phyloP scores from a whole-genome alignment of 495 filamentous ascomycete species.

The Talaromyces proteolyticus region DNA sequence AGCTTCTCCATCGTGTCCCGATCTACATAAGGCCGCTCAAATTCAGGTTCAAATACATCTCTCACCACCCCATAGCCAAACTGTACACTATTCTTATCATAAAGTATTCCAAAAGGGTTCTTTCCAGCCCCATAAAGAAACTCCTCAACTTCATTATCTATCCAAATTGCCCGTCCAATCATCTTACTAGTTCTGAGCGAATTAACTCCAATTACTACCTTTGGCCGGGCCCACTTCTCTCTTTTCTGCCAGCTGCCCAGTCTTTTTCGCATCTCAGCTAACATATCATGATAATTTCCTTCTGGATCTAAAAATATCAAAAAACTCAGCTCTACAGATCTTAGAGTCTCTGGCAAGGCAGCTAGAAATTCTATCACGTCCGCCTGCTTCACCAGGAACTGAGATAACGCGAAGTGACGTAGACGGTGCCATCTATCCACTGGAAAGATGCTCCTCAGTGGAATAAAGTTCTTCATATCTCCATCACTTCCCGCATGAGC shows the following conservation, averaged over 20 bases:
- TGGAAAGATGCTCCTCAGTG: constrained; percentile 14
- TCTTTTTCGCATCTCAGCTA: constrained; percentile 9
- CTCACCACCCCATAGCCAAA: background rate
- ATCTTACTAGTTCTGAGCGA: background rate
- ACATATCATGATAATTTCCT: constrained; percentile 5
- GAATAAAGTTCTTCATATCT: constrained; percentile 4
- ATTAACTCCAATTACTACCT: background rate
- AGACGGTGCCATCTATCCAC: constrained; percentile 15
- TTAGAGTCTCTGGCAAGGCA: constrained; percentile 9
- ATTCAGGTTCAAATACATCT: background rate
- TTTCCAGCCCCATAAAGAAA: constrained; percentile 7
- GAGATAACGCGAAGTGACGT: constrained; percentile 19
- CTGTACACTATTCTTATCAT: too few species aligned
- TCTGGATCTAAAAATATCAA: constrained; percentile 10
- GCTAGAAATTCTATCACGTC: constrained; percentile 13
- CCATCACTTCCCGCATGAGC: background rate
- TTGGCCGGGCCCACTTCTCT: constrained; percentile 4
- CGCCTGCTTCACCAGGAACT: constrained; percentile 12
- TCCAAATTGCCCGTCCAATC: constrained; percentile 5
- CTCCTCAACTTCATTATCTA: constrained; percentile 1
- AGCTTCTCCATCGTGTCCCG: background rate
- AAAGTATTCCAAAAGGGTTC: constrained; percentile 4
- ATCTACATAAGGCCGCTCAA: background rate
- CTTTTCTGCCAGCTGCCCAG: constrained; percentile 6
- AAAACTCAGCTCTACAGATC: constrained; percentile 12